Evolutionary conservation across 2,329 filamentous ascomycete species (phyloP), one percentile per base, ranked within the genome.

Genomic region (Ophiobolus disseminans): DNA sequence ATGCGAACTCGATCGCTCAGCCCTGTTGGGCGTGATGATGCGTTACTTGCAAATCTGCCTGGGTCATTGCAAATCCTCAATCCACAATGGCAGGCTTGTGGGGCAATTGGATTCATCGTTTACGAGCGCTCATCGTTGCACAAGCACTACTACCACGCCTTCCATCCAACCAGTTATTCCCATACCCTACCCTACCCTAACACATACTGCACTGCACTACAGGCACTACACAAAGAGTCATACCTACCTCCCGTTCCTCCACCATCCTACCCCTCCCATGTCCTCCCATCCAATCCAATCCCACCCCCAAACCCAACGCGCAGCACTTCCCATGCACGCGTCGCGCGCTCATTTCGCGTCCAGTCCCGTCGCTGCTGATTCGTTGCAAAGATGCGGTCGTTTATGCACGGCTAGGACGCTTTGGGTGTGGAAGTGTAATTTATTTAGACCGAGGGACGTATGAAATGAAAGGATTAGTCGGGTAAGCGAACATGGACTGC

Each of bases 281-380:
- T 32, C 30, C 30, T 14, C n/a, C 30, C 30, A 32, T 7, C 7
- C 30, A 32, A 32, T 7, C 30, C 23, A 11, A 11, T 32, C 30
- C 13, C 30, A 32, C 10, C 10, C 9, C 30, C 36, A 30, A 46
- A 7, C 9, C 30, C 36, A 30, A 46, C 35, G 35, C 37, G 38
- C 30, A 34, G 26, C 9, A 10, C 10, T 32, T 32, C 30, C 30
- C n/a, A 14, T 7, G 7, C 7, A 52, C 49, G 49, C 49, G 49
- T 52, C 42, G 48, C 50, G 50, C 48, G 48, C 47, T 48, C 47
- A 10, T 37, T 54, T 50, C 51, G 51, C 48, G 48, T 32, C 30
- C n/a, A 14, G 7, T 3, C 10, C 10, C 7, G 10, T 32, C 13
- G n/a, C 16, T 32, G 30, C 13, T 14, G n/a, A 14, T 7, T 14